A percentile compares a stretch with the other conserved stretches of the same genome.
phyloP scores from a whole-genome alignment of 31 red algal genomes.

The Porphyra umbilicalis region DNA sequence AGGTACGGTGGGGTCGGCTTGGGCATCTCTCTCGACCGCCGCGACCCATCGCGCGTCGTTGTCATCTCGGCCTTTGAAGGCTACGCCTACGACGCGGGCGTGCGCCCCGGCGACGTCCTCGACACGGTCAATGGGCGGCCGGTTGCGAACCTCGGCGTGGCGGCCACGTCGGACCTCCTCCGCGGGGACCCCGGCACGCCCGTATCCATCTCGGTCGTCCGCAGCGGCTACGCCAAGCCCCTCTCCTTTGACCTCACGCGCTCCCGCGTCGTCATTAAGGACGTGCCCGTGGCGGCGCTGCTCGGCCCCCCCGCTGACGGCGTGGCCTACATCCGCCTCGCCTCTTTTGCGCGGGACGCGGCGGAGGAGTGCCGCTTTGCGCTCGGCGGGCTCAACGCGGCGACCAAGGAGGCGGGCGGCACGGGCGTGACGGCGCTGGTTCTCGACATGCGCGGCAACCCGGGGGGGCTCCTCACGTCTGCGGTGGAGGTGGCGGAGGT shows the following conservation, averaged over 20 bases:
- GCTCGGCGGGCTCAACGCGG: constrained; percentile 14
- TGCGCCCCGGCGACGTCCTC: constrained; percentile 89
- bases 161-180: constrained; percentile 75
- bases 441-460: constrained; percentile 90
- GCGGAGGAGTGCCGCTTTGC: constrained; percentile 54
- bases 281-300: constrained; percentile 78
- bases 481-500: constrained; percentile 80
- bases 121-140: constrained; percentile 38
- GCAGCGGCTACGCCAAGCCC: constrained; percentile 28
- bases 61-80: constrained; percentile 96
- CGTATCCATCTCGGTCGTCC: constrained; percentile 48
- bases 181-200: constrained; percentile 79
- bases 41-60: constrained; percentile 19
- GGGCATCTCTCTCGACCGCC: constrained; percentile 27
- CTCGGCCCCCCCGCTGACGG: constrained; percentile 43
- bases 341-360: constrained; percentile 79
- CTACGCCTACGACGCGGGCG: constrained; percentile 92
- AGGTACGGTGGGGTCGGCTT: constrained; percentile 65
- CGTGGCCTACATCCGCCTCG: constrained; percentile 87
- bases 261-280: constrained; percentile 60
- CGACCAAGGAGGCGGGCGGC: not conserved
- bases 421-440: constrained; percentile 40
- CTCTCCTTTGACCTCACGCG: constrained; percentile 48
- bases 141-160: constrained; percentile 47
- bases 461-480: constrained; percentile 75